A percentile compares a stretch with the other conserved stretches of the same genome.
phyloP scores from a whole-genome alignment of 257 asterid species.

The Solanum chilense region DNA sequence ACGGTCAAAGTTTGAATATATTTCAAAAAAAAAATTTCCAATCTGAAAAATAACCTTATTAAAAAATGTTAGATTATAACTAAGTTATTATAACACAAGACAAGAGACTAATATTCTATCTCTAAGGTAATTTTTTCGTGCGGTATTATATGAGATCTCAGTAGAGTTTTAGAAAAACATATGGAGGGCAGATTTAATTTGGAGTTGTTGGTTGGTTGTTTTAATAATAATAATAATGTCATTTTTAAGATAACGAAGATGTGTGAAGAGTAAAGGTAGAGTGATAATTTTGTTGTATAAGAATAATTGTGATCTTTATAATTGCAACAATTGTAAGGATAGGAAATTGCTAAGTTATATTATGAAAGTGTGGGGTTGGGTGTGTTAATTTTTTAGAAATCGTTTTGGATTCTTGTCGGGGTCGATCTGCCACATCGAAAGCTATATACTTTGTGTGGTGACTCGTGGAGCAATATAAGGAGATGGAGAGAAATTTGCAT shows the following conservation, averaged over 20 bases:
- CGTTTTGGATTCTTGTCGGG: neutral
- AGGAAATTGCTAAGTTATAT: neutral
- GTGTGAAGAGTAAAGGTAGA: neutral
- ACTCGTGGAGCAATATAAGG: neutral
- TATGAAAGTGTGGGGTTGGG: neutral
- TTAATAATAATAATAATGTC: neutral
- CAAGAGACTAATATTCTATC: neutral
- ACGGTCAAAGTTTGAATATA: no score
- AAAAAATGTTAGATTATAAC: neutral
- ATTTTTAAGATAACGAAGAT: neutral
- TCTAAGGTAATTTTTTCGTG: neutral
- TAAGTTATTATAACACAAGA: neutral
- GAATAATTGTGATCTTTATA: neutral
- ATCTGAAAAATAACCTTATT: neutral
- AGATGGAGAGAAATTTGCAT: neutral
- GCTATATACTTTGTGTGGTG: neutral
- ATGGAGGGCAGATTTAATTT: fast-evolving
- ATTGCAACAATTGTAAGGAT: neutral
- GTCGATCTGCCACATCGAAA: neutral
- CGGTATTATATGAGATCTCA: neutral
- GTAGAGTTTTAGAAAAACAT: neutral
- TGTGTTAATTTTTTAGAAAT: neutral
- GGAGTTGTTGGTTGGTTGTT: neutral
- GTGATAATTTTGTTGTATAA: neutral
- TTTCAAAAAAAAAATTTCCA: no score